phyloP scores from a whole-genome alignment of 208 protist species.

The Porcisia hertigi region DNA sequence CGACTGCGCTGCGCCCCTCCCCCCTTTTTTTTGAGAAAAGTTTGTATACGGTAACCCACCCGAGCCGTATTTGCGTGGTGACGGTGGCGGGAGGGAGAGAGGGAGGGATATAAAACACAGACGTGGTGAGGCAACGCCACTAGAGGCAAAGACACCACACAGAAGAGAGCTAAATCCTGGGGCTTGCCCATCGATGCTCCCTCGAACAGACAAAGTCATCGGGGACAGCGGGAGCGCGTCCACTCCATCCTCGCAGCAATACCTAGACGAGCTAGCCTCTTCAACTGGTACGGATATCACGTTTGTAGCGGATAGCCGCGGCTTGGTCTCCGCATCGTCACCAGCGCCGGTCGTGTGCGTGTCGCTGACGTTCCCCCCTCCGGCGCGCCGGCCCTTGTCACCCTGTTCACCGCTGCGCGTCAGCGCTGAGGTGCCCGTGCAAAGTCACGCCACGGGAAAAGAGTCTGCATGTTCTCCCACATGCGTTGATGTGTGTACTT shows the following conservation, averaged over 20 bases:
- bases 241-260: constrained; percentile 2
- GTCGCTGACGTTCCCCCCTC: background rate
- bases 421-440: background rate
- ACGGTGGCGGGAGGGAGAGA: background rate
- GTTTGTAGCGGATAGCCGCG: background rate
- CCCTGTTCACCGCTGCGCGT: background rate
- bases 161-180: background rate
- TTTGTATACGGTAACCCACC: background rate
- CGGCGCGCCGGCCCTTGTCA: background rate
- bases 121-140: no score
- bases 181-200: background rate
- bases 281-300: constrained; percentile 8
- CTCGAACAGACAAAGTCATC: background rate
- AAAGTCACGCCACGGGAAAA: background rate
- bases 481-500: background rate
- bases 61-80: background rate
- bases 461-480: background rate
- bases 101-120: no score
- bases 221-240: background rate
- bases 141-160: no score
- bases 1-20: background rate
- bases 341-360: constrained; percentile 19
- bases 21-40: background rate
- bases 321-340: background rate
- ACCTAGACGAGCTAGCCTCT: constrained; percentile 16